These are phyloP conservation scores for Botrytis fragariae DNA, from an alignment of 2,329 filamentous ascomycete species.

Conservation along the genomic window DNA sequence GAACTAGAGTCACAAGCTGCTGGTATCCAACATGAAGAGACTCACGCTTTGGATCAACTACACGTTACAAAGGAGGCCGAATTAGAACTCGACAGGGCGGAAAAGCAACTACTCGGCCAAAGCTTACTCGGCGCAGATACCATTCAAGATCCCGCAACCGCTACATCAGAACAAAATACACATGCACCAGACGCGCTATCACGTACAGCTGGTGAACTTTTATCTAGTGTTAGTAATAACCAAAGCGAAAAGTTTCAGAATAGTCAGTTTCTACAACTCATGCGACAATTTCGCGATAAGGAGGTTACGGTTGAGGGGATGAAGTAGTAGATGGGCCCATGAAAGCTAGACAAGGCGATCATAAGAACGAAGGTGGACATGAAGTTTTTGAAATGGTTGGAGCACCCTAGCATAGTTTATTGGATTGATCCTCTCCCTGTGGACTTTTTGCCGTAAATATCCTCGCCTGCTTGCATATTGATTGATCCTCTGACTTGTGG, in stretches of 20 bases:
- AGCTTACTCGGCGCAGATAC: constrained; percentile 39
- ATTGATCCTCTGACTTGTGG: background rate
- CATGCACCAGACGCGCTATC: constrained; percentile 60
- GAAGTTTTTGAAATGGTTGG: background rate
- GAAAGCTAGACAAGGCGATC: background rate
- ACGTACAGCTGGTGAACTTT: constrained; percentile 66
- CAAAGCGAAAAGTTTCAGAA: constrained; percentile 73
- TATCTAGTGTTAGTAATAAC: constrained; percentile 67
- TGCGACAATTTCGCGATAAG: constrained; percentile 70
- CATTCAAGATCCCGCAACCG: constrained; percentile 30
- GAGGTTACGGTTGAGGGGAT: constrained; percentile 73
- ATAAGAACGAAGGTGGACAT: background rate
- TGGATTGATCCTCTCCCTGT: background rate
- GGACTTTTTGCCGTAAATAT: background rate
- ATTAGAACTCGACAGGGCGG: constrained; percentile 1
- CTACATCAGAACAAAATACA: constrained; percentile 39
- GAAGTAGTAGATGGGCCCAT: constrained; percentile 49
- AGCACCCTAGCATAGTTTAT: constrained; percentile 4
- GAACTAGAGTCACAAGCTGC: constrained; percentile 28
- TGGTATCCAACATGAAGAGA: background rate
- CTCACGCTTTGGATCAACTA: constrained; percentile 24
- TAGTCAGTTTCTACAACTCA: constrained; percentile 72
- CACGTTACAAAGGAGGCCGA: constrained; percentile 12
- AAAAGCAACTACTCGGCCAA: constrained; percentile 24
- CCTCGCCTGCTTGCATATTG: background rate